Conservation (phyloP, 768 basidiomycete species). For the Podaxis carcinomalis region DNA sequence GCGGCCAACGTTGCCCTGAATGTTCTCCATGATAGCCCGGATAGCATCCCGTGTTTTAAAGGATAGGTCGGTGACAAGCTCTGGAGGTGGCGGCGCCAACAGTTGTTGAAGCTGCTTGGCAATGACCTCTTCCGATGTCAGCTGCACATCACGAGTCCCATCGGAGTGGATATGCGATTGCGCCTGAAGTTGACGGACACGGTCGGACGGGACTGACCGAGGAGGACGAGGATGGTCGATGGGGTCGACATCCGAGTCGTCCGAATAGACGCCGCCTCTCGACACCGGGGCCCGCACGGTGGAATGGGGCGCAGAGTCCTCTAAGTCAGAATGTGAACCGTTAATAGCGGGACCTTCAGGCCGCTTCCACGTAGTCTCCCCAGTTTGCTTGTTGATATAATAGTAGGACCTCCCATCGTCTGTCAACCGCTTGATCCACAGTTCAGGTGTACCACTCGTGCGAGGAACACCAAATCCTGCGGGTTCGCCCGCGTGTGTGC, state of each 20-base stretch:
- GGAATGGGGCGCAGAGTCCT: conserved; percentile 31
- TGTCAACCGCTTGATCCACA: conserved; percentile 78
- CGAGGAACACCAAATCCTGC: conserved; percentile 9
- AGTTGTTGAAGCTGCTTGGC: conserved; percentile 62
- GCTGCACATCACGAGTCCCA: conserved; percentile 31
- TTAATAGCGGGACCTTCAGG: conserved; percentile 39
- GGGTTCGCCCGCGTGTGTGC: not conserved
- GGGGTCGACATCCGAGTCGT: conserved; percentile 72
- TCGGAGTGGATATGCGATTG: conserved; percentile 14
- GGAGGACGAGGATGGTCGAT: conserved; percentile 30
- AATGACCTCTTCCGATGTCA: conserved; percentile 64
- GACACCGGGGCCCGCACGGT: not conserved
- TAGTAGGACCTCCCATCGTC: conserved; percentile 82
- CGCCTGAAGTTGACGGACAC: conserved; percentile 10
- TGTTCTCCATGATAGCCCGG: conserved; percentile 55
- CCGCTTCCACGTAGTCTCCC: conserved; percentile 63
- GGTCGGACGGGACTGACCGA: conserved; percentile 20
- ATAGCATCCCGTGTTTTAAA: conserved; percentile 56
- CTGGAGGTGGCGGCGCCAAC: conserved; percentile 53
- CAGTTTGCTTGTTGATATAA: conserved; percentile 70
- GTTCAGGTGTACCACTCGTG: conserved; percentile 54
- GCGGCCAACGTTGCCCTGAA: conserved; percentile 43
- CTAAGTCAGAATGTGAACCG: conserved; percentile 18
- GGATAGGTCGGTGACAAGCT: conserved; percentile 58
- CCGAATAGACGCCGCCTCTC: conserved; percentile 64